A percentile compares a stretch with the other conserved stretches of the same genome.
These are phyloP conservation scores for Plasmodium yoelii DNA, from an alignment of 169 alveolate species.

Conservation along the genomic window DNA sequence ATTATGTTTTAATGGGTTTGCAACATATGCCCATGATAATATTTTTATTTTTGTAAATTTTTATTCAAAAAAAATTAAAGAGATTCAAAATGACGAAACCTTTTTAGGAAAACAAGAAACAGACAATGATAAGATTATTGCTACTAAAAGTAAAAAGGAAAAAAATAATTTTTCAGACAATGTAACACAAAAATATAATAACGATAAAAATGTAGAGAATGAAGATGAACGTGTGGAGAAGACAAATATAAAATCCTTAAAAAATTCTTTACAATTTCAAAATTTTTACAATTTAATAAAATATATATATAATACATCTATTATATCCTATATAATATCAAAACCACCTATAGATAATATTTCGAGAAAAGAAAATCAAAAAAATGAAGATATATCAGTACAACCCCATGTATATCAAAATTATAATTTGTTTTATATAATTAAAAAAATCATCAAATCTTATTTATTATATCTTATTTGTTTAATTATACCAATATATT, in stretches of 20 bases:
- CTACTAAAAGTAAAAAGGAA: background rate
- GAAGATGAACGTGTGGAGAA: background rate
- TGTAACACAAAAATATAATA: background rate
- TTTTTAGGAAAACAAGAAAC: background rate
- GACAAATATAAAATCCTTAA: background rate
- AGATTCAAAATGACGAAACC: conserved; percentile 12
- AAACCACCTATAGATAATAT: conserved; percentile 52
- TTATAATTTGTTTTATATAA: conserved; percentile 7
- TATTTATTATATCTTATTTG: conserved; percentile 77
- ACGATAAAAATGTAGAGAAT: too few relatives aligned
- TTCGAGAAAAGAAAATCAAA: conserved; percentile 9
- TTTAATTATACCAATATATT: conserved; percentile 65
- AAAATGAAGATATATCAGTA: conserved; percentile 20
- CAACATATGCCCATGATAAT: conserved; percentile 60
- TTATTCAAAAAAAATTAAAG: conserved; percentile 50
- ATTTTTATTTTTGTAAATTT: conserved; percentile 69
- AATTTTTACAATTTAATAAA: conserved; percentile 2
- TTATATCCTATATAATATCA: conserved; percentile 38
- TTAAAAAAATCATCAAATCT: conserved; percentile 58
- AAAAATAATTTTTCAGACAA: background rate
- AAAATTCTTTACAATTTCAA: background rate
- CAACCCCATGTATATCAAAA: background rate
- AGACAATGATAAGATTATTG: background rate
- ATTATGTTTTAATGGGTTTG: conserved; percentile 57
- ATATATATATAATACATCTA: conserved; percentile 44